A percentile compares a stretch with the other conserved stretches of the same genome.
phyloP scores from a whole-genome alignment of 768 basidiomycete species.

The Macrocybe gigantea region DNA sequence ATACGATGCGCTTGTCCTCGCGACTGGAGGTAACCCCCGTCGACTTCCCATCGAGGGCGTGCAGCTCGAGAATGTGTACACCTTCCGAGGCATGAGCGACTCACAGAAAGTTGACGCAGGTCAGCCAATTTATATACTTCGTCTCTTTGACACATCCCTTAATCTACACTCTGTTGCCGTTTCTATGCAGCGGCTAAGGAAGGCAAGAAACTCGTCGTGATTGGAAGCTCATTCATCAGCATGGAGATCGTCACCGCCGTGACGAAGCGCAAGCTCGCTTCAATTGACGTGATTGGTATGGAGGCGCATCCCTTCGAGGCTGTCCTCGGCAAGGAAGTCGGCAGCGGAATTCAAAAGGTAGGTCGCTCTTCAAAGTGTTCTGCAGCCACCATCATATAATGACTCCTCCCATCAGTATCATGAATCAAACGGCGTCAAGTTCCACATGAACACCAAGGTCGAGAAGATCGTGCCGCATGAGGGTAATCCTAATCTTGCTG shows the following conservation, averaged over 20 bases:
- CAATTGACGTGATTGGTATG: slow-evolving; percentile 81
- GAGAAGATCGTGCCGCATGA: slow-evolving; percentile 59
- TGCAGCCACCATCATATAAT: neutral
- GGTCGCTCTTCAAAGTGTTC: neutral
- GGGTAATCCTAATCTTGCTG: slow-evolving; percentile 47
- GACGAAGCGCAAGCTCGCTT: slow-evolving; percentile 67
- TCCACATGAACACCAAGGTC: slow-evolving; percentile 70
- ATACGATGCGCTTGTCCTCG: slow-evolving; percentile 78
- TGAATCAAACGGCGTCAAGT: slow-evolving; percentile 77
- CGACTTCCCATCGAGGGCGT: slow-evolving; percentile 73
- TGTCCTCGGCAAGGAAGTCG: slow-evolving; percentile 79
- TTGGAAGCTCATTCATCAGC: slow-evolving; percentile 88
- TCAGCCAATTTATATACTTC: slow-evolving; percentile 18
- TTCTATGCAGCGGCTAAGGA: slow-evolving; percentile 50
- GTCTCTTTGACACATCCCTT: neutral
- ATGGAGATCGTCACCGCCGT: slow-evolving; percentile 88
- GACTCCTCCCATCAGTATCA: slow-evolving; percentile 47
- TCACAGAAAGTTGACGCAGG: slow-evolving; percentile 68
- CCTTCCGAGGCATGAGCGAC: slow-evolving; percentile 66
- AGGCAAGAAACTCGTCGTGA: slow-evolving; percentile 71
- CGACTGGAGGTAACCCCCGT: slow-evolving; percentile 69
- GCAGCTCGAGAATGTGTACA: slow-evolving; percentile 71
- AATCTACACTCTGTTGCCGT: neutral
- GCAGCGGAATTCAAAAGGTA: slow-evolving; percentile 72
- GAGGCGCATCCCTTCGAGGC: slow-evolving; percentile 74